Evolutionary conservation across 108 stramenopile genomes (phyloP).

Genomic region (Skeletonema grethae): DNA sequence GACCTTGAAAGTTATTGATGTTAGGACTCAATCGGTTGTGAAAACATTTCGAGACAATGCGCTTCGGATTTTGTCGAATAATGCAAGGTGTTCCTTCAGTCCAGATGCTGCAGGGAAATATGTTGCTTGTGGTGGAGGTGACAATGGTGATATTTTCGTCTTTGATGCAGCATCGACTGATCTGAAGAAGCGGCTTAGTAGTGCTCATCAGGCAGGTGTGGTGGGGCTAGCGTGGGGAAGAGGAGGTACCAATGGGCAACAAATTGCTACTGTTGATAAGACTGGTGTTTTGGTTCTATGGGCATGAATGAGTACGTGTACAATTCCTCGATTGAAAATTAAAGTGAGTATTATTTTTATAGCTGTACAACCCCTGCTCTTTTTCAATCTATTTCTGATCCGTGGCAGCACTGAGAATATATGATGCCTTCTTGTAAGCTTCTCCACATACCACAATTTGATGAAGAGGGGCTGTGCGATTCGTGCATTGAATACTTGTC

Average conservation of each 20-base stretch:
- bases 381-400: not conserved
- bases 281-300: constrained; percentile 74
- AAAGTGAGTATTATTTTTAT: not conserved
- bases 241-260: constrained; percentile 74
- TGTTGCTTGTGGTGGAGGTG: constrained; percentile 63
- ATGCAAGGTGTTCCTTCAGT: constrained; percentile 62
- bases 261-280: constrained; percentile 81
- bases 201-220: constrained; percentile 55
- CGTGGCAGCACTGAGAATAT: not conserved
- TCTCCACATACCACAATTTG: not conserved
- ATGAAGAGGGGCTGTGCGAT: not conserved
- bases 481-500: constrained; percentile 1
- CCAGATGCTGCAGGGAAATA: constrained; percentile 65
- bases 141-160: constrained; percentile 70
- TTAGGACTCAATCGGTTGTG: constrained; percentile 41
- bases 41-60: constrained; percentile 56
- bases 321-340: not conserved
- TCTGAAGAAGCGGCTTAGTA: constrained; percentile 47
- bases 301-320: constrained; percentile 44
- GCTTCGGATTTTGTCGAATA: constrained; percentile 51
- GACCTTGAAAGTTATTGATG: constrained; percentile 70
- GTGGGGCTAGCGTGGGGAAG: constrained; percentile 76
- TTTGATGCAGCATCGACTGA: constrained; percentile 60
- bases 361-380: not conserved
- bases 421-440: not conserved